Evolutionary conservation across 371 early-diverging fungal species (phyloP).

Genomic region (Mucor plumbeus): DNA sequence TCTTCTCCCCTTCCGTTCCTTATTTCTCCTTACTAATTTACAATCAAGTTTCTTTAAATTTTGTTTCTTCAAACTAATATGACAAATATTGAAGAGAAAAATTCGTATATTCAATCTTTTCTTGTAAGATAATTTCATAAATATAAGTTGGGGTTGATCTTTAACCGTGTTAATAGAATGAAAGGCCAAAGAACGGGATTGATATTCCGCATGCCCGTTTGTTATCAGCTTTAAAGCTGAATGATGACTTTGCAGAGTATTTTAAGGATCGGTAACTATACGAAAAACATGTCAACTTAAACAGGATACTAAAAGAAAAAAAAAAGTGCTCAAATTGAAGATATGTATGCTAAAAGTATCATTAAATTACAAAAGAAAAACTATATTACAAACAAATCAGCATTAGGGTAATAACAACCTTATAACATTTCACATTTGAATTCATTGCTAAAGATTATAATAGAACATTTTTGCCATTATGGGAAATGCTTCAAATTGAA

Average conservation of each 20-base stretch:
- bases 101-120: neutral
- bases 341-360: constrained; percentile 26
- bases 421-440: neutral
- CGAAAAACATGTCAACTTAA: neutral
- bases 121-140: constrained; percentile 14
- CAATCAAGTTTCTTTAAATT: neutral
- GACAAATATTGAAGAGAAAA: neutral
- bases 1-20: constrained; percentile 19
- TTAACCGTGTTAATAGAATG: constrained; percentile 40
- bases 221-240: constrained; percentile 48
- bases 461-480: constrained; percentile 30
- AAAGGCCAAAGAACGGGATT: constrained; percentile 58
- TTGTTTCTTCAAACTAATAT: neutral
- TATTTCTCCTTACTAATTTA: constrained; percentile 1
- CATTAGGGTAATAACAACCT: constrained; percentile 21
- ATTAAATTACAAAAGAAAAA: constrained; percentile 21
- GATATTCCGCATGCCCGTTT: constrained; percentile 56
- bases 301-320: neutral
- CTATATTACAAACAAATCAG: constrained; percentile 19
- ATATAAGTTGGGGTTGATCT: neutral
- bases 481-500: constrained; percentile 27
- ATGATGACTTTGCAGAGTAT: constrained; percentile 68
- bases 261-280: constrained; percentile 57
- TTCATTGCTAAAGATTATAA: neutral
- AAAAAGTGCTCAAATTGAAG: constrained; percentile 28